Percentiles rank a stretch among this genome's conserved stretches.
phyloP scores from a whole-genome alignment of 441 rosid genomes.

The Adansonia grandidieri region DNA sequence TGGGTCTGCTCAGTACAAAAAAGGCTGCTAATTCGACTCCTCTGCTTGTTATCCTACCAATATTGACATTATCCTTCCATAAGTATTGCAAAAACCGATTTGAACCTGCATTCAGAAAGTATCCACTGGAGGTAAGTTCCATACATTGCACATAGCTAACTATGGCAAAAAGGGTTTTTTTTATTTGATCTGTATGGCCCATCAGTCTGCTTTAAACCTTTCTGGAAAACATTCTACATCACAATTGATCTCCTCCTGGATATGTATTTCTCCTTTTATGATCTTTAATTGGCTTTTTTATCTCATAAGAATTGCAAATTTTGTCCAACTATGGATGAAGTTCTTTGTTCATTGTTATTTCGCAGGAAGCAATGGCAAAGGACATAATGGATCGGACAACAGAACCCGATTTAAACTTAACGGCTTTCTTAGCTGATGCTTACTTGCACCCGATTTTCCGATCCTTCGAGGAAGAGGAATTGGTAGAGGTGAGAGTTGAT shows the following conservation, averaged over 20 bases:
- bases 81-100: slow-evolving; percentile 87
- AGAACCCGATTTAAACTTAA: slow-evolving; percentile 62
- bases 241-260: too few species aligned
- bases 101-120: slow-evolving; percentile 84
- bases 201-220: too few species aligned
- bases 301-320: neutral
- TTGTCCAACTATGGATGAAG: neutral
- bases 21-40: slow-evolving; percentile 91
- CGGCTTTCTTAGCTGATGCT: slow-evolving; percentile 77
- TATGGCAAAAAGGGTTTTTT: neutral
- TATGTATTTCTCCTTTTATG: neutral
- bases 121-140: slow-evolving; percentile 79
- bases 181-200: neutral
- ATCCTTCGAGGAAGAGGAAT: slow-evolving; percentile 52
- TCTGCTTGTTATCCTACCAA: slow-evolving; percentile 69
- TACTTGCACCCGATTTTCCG: slow-evolving; percentile 91
- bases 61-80: slow-evolving; percentile 80
- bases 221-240: too few species aligned
- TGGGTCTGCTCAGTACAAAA: slow-evolving; percentile 89
- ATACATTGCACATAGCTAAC: neutral
- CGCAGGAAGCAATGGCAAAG: slow-evolving; percentile 92
- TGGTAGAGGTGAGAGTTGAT: slow-evolving; percentile 47
- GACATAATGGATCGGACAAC: slow-evolving; percentile 61
- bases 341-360: slow-evolving; percentile 10
- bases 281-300: neutral